These are phyloP conservation scores for Yueomyces sp. DNA, from an alignment of 805 yeast genomes.

Conservation along the genomic window DNA sequence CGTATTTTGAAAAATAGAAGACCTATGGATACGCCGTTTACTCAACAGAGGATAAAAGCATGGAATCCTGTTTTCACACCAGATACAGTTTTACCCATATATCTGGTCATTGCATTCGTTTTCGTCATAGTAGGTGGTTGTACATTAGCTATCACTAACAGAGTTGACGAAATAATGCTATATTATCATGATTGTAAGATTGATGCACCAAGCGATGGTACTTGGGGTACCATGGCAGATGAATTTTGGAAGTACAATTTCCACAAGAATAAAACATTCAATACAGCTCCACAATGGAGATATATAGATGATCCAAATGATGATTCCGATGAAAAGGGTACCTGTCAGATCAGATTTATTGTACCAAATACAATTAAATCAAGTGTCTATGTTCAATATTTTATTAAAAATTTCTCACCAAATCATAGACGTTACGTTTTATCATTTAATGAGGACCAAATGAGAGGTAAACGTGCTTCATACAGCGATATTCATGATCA, in stretches of 20 bases:
- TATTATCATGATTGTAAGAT: constrained; percentile 63
- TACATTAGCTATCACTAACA: constrained; percentile 53
- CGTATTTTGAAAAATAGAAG: constrained; percentile 39
- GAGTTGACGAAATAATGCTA: constrained; percentile 57
- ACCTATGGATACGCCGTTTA: constrained; percentile 63
- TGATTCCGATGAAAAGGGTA: constrained; percentile 40
- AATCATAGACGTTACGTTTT: constrained; percentile 90
- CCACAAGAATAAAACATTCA: constrained; percentile 26
- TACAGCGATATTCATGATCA: constrained; percentile 35
- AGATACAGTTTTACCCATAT: constrained; percentile 70
- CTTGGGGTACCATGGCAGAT: constrained; percentile 40
- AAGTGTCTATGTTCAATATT: constrained; percentile 68
- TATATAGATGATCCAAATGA: constrained; percentile 30
- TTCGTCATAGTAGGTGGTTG: constrained; percentile 88
- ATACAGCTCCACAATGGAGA: constrained; percentile 53
- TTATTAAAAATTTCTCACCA: constrained; percentile 79
- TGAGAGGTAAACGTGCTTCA: constrained; percentile 61
- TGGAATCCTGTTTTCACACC: constrained; percentile 82
- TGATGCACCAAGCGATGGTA: constrained; percentile 30
- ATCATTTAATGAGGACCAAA: constrained; percentile 75
- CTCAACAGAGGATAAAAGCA: constrained; percentile 49
- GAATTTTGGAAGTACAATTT: constrained; percentile 48
- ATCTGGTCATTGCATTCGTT: constrained; percentile 59
- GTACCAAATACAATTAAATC: constrained; percentile 60
- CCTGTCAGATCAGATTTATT: constrained; percentile 63